Percentiles rank a stretch among this genome's conserved stretches.
These are phyloP conservation scores for Salisapilia sapeloensis DNA, from an alignment of 352 stramenopile genomes.

Conservation along the genomic window DNA sequence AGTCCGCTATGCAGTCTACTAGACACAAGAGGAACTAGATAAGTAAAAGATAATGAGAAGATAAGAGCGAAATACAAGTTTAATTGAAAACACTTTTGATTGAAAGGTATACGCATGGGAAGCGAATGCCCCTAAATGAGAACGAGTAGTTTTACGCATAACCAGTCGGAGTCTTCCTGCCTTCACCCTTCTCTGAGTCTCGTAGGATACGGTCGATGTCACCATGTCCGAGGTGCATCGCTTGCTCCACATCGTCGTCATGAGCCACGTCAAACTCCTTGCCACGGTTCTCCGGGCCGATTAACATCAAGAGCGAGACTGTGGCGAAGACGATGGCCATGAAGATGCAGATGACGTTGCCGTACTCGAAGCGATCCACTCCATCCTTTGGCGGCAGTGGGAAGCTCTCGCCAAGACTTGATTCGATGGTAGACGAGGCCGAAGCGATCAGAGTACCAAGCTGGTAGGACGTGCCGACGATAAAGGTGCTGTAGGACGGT, in stretches of 20 bases:
- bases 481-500: slow-evolving; percentile 23
- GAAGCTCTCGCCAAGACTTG: slow-evolving; percentile 21
- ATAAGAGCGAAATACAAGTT: too few relatives aligned
- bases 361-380: slow-evolving; percentile 19
- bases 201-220: slow-evolving; percentile 16
- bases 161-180: too few relatives aligned
- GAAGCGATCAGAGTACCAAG: slow-evolving; percentile 38
- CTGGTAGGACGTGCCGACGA: slow-evolving; percentile 30
- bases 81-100: too few relatives aligned
- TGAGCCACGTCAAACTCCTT: slow-evolving; percentile 30
- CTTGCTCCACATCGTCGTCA: slow-evolving; percentile 15
- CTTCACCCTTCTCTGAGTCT: too few relatives aligned
- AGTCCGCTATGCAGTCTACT: too few relatives aligned
- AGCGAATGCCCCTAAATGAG: too few relatives aligned
- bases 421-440: slow-evolving; percentile 28
- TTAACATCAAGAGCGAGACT: slow-evolving; percentile 21
- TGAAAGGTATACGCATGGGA: too few relatives aligned
- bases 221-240: slow-evolving; percentile 10
- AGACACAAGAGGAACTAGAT: too few relatives aligned
- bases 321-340: slow-evolving; percentile 26
- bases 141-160: too few relatives aligned
- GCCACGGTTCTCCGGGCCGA: slow-evolving; percentile 22
- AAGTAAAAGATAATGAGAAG: too few relatives aligned
- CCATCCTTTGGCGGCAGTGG: slow-evolving; percentile 14
- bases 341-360: slow-evolving; percentile 28